These are phyloP conservation scores for Crataegus laevigata DNA, from an alignment of 306 rosid genomes.

Conservation along the genomic window DNA sequence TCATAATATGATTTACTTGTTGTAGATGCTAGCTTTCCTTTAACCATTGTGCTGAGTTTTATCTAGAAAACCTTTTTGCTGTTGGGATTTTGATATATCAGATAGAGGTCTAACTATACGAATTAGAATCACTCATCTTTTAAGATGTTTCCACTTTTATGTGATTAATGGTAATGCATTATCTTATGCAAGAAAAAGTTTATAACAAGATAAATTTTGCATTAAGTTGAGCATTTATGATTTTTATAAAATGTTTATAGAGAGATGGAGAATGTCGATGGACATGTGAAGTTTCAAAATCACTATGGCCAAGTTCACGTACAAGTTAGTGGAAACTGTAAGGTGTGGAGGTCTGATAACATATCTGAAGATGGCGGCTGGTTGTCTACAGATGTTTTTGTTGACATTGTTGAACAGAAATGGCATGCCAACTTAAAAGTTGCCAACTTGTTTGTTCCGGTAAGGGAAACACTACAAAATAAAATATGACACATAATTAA, in stretches of 20 bases:
- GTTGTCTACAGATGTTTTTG: constrained; percentile 81
- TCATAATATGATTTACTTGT: not conserved
- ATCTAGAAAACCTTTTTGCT: not conserved
- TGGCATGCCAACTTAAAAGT: constrained; percentile 87
- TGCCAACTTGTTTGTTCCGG: constrained; percentile 78
- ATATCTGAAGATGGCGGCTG: constrained; percentile 80
- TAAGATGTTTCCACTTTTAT: not conserved
- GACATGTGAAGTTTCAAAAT: constrained; percentile 71
- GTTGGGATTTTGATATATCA: not conserved
- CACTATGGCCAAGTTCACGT: constrained; percentile 60
- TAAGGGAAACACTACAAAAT: constrained; percentile 33
- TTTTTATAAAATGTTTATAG: constrained; percentile 31
- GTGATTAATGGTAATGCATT: not conserved
- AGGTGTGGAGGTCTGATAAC: constrained; percentile 73
- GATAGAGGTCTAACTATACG: not conserved
- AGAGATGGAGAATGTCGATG: constrained; percentile 78
- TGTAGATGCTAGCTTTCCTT: not conserved
- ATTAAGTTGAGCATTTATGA: not conserved
- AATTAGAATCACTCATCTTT: not conserved
- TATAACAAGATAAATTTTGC: not conserved
- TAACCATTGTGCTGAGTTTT: not conserved
- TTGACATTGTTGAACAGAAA: constrained; percentile 63
- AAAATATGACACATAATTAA: not conserved
- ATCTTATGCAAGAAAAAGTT: not conserved
- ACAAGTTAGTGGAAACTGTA: constrained; percentile 77